These are phyloP conservation scores for Lolium multiflorum DNA, from an alignment of 176 grass and related monocot species.

Conservation along the genomic window DNA sequence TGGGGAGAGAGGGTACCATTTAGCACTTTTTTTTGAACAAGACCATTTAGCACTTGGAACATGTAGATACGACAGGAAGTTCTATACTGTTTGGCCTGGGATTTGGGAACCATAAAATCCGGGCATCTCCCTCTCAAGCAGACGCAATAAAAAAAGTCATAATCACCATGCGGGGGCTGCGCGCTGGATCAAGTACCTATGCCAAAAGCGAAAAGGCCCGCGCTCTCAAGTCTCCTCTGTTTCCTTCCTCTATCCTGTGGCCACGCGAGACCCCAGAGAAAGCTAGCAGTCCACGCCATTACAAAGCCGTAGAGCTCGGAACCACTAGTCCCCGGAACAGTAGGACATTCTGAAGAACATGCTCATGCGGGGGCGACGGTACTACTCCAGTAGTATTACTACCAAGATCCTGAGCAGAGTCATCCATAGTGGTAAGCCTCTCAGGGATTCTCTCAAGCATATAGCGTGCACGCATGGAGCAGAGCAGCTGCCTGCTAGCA, in stretches of 20 bases:
- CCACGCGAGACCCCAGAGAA: not conserved
- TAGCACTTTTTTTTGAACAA: no score
- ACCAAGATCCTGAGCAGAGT: conserved; percentile 16
- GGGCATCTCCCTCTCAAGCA: no score
- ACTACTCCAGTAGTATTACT: not conserved
- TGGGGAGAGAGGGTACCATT: no score
- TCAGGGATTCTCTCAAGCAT: conserved; percentile 38
- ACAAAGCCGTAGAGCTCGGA: not conserved
- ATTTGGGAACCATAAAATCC: no score
- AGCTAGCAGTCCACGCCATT: not conserved
- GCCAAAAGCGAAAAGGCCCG: not conserved
- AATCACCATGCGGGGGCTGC: not conserved
- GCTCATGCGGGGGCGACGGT: not conserved
- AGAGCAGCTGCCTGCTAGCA: not conserved
- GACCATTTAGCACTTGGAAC: no score
- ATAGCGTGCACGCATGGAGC: not conserved
- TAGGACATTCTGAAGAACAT: not conserved
- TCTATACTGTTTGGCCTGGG: no score
- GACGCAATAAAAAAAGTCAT: not conserved
- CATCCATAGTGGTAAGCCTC: conserved; percentile 35
- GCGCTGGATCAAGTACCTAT: conserved; percentile 1
- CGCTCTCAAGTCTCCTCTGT: not conserved
- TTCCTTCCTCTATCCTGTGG: not conserved
- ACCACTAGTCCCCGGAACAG: not conserved
- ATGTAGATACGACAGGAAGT: no score